These are phyloP conservation scores for Lophiotrema nucula DNA, from an alignment of 495 filamentous ascomycete species.

Conservation along the genomic window DNA sequence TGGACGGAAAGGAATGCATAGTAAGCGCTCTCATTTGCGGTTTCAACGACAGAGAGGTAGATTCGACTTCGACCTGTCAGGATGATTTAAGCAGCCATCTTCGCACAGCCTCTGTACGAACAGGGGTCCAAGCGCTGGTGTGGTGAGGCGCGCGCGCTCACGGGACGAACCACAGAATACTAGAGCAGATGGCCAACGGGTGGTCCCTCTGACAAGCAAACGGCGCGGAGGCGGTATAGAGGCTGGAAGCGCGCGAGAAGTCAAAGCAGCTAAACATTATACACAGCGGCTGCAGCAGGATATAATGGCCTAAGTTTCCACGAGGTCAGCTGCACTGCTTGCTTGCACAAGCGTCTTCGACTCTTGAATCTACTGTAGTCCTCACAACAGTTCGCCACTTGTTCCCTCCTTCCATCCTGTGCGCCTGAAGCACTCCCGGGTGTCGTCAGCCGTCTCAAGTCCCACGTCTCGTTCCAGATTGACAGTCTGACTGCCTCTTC, in stretches of 20 bases:
- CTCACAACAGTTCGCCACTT: slow-evolving; percentile 7
- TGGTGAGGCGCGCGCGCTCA: slow-evolving; percentile 32
- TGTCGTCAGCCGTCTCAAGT: slow-evolving; percentile 26
- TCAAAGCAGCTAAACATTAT: slow-evolving; percentile 7
- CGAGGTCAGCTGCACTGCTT: too few species aligned
- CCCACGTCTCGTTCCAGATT: slow-evolving; percentile 1
- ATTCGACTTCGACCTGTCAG: slow-evolving; percentile 18
- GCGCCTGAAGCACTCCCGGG: background rate
- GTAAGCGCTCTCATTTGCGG: slow-evolving; percentile 33
- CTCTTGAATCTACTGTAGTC: background rate
- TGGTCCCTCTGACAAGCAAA: slow-evolving; percentile 11
- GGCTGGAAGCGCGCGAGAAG: slow-evolving; percentile 36
- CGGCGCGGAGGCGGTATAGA: slow-evolving; percentile 13
- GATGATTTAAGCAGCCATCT: slow-evolving; percentile 23
- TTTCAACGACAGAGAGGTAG: slow-evolving; percentile 24
- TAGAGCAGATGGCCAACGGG: slow-evolving; percentile 18
- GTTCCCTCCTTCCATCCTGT: too few species aligned
- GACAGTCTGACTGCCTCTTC: slow-evolving; percentile 5
- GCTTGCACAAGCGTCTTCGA: slow-evolving; percentile 21
- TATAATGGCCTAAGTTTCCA: slow-evolving; percentile 26
- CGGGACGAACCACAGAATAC: slow-evolving; percentile 29
- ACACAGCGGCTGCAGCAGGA: slow-evolving; percentile 32
- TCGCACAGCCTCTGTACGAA: slow-evolving; percentile 29
- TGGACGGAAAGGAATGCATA: slow-evolving; percentile 18
- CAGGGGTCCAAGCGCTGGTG: slow-evolving; percentile 31